Conservation (phyloP, 1,139 yeast species). For the Saccharomyces hybrid region DNA sequence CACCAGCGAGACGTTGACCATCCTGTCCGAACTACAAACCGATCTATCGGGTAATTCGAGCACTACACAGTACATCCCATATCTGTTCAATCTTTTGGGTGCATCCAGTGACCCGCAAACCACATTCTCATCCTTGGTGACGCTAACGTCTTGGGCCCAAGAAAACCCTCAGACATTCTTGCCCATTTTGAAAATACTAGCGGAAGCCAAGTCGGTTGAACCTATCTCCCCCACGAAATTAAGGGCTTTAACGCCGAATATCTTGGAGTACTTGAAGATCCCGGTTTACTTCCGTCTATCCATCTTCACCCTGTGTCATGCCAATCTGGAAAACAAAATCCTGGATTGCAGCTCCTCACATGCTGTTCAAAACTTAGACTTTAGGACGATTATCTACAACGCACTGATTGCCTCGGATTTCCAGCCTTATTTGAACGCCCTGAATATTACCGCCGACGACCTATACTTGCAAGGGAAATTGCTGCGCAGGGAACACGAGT, state of each 20-base stretch:
- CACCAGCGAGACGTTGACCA: conserved; percentile 17
- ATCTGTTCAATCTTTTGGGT: conserved; percentile 20
- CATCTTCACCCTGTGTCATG: conserved; percentile 28
- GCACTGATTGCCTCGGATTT: conserved; percentile 27
- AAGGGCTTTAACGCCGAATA: conserved; percentile 18
- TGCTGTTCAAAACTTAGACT: conserved; percentile 27
- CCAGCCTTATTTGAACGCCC: conserved; percentile 26
- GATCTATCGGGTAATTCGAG: conserved; percentile 14
- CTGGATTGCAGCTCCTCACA: conserved; percentile 22
- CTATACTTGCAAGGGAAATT: conserved; percentile 28
- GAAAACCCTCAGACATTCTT: conserved; percentile 20
- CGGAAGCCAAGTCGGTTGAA: conserved; percentile 12
- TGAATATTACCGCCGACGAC: conserved; percentile 24
- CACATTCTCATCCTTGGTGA: conserved; percentile 24
- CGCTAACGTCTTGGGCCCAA: conserved; percentile 24
- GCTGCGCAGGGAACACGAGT: conserved; percentile 23
- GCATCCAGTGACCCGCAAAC: conserved; percentile 24
- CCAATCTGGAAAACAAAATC: conserved; percentile 17
- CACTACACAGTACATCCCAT: conserved; percentile 17
- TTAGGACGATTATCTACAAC: conserved; percentile 25
- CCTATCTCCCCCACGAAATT: conserved; percentile 18
- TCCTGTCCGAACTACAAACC: conserved; percentile 16
- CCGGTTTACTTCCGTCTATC: conserved; percentile 27
- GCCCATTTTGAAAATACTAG: conserved; percentile 23
- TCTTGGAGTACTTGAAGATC: conserved; percentile 23